phyloP scores from a whole-genome alignment of 345 rosid genomes.

The Carallia brachiata region DNA sequence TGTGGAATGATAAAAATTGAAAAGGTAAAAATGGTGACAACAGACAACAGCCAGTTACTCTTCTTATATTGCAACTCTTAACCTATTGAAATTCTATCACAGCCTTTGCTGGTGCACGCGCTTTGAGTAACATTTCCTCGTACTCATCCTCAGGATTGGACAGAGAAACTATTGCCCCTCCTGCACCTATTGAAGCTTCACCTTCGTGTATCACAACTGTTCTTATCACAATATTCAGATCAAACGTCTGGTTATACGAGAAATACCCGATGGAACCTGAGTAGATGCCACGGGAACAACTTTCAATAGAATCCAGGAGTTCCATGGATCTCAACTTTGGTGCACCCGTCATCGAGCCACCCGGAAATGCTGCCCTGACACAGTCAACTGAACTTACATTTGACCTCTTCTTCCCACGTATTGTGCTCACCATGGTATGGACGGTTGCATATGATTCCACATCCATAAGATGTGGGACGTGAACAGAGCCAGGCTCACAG shows the following conservation, averaged over 20 bases:
- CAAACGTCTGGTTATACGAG: constrained; percentile 80
- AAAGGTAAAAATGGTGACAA: background rate
- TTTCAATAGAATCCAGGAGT: constrained; percentile 76
- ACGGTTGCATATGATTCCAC: constrained; percentile 96
- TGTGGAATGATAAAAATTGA: background rate
- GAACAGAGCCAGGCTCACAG: constrained; percentile 85
- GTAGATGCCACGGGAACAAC: constrained; percentile 80
- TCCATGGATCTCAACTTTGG: constrained; percentile 93
- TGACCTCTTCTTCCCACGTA: constrained; percentile 59
- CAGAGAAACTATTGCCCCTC: constrained; percentile 81
- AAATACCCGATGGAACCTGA: constrained; percentile 91
- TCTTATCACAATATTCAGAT: constrained; percentile 88
- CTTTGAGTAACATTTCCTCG: constrained; percentile 84
- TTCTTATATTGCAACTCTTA: background rate
- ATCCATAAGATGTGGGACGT: constrained; percentile 92
- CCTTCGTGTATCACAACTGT: constrained; percentile 75
- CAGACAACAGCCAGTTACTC: constrained; percentile 1
- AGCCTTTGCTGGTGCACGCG: constrained; percentile 72
- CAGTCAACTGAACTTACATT: constrained; percentile 66
- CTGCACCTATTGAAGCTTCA: constrained; percentile 93
- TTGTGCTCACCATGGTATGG: constrained; percentile 95
- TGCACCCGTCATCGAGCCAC: constrained; percentile 98
- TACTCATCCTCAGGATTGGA: constrained; percentile 87
- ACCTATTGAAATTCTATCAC: constrained; percentile 46
- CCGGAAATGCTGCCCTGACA: constrained; percentile 86